Conservation (phyloP, 768 basidiomycete species). For the Trametes coccinea region DNA sequence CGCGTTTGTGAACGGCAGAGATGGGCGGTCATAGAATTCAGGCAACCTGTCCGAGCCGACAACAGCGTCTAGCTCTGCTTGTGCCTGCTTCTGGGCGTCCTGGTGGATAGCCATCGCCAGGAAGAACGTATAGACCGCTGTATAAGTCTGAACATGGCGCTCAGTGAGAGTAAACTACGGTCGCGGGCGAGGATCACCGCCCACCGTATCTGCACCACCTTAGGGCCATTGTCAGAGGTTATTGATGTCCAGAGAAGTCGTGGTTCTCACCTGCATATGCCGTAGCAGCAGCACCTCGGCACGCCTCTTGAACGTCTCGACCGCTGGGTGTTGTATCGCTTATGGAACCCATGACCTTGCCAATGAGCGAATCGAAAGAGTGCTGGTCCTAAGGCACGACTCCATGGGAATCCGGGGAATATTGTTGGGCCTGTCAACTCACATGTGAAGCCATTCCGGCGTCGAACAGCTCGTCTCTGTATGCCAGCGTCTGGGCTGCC, state of each 20-base stretch:
- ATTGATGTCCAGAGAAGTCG: too few species aligned
- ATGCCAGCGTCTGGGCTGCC: conserved; percentile 65
- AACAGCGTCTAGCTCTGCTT: conserved; percentile 29
- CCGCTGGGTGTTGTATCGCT: neutral
- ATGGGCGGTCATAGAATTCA: conserved; percentile 8
- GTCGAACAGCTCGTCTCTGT: conserved; percentile 62
- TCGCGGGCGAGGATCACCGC: neutral
- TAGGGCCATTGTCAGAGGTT: too few species aligned
- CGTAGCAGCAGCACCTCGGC: conserved; percentile 5
- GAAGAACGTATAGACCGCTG: conserved; percentile 23
- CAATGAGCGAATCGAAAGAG: conserved; percentile 1
- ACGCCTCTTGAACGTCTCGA: neutral
- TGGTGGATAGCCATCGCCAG: conserved; percentile 30
- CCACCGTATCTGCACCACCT: conserved; percentile 12
- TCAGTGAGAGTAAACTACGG: too few species aligned
- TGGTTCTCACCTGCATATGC: conserved; percentile 11
- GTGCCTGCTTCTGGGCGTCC: conserved; percentile 27
- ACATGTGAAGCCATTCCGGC: conserved; percentile 60
- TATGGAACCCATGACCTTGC: neutral
- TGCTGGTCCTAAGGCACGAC: neutral
- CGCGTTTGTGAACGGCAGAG: conserved; percentile 27
- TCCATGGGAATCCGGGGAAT: too few species aligned
- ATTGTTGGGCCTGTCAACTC: neutral
- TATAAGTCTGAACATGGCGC: conserved; percentile 15
- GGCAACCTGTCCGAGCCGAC: conserved; percentile 18